Percentiles rank a stretch among this genome's conserved stretches.
Evolutionary conservation across 2,329 filamentous ascomycete genomes (phyloP).

Genomic region (Chalaropsis thielavioides): DNA sequence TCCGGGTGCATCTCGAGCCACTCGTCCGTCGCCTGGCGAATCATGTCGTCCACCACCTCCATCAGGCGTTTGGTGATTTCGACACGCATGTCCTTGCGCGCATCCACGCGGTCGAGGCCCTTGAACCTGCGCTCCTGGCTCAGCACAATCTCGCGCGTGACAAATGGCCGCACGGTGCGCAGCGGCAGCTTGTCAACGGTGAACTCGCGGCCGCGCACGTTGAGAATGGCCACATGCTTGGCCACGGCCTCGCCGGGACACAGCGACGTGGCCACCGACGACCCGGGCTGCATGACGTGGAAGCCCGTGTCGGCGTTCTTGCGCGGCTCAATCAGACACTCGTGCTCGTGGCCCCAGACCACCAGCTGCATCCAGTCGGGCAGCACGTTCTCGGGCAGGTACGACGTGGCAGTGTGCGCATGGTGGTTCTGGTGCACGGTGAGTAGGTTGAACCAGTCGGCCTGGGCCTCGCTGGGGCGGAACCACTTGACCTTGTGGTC

Average conservation of each 20-base stretch:
- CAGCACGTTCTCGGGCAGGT: conserved; percentile 82
- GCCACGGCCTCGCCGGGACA: conserved; percentile 77
- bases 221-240: conserved; percentile 82
- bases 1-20: conserved; percentile 69
- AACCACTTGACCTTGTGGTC: conserved; percentile 93
- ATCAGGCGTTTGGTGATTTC: conserved; percentile 67
- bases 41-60: conserved; percentile 69
- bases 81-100: conserved; percentile 64
- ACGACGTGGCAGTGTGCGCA: conserved; percentile 82
- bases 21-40: conserved; percentile 64
- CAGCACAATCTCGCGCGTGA: conserved; percentile 69
- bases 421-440: conserved; percentile 94
- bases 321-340: conserved; percentile 76
- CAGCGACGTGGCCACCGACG: conserved; percentile 86
- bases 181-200: conserved; percentile 65
- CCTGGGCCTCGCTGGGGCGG: conserved; percentile 28
- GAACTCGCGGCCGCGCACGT: conserved; percentile 70
- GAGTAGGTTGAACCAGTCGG: conserved; percentile 93
- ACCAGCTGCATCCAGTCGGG: conserved; percentile 85
- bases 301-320: conserved; percentile 81
- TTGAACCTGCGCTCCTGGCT: conserved; percentile 63
- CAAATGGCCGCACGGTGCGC: conserved; percentile 80
- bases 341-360: conserved; percentile 95
- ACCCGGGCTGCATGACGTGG: conserved; percentile 93
- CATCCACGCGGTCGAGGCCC: conserved; percentile 46